A percentile compares a stretch with the other conserved stretches of the same genome.
Conservation (phyloP, 2,329 filamentous ascomycete species). For the Phoma sp. region DNA sequence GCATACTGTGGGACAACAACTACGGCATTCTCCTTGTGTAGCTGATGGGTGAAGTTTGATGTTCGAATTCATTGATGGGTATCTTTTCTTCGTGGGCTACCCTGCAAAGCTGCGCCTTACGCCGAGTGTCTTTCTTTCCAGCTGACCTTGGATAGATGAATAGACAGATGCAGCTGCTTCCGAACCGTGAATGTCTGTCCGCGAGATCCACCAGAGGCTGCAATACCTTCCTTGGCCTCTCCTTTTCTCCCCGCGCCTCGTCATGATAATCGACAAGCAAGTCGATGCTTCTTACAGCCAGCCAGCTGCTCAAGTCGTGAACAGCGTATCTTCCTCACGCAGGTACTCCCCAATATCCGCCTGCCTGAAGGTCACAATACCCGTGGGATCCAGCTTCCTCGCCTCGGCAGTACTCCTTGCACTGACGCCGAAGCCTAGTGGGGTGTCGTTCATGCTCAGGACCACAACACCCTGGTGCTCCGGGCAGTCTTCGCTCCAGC, state of each 20-base stretch:
- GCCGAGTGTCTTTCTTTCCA: not conserved
- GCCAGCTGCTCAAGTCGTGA: constrained; percentile 55
- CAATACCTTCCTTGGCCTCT: no score
- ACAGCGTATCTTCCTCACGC: constrained; percentile 75
- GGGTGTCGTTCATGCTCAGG: constrained; percentile 89
- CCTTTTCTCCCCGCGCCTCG: no score
- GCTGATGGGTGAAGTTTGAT: not conserved
- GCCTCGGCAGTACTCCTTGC: constrained; percentile 86
- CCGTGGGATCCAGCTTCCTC: constrained; percentile 85
- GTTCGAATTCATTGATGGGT: constrained; percentile 10
- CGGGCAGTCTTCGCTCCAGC: constrained; percentile 89
- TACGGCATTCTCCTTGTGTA: no score
- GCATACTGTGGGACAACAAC: no score
- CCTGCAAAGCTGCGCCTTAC: not conserved
- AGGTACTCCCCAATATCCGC: constrained; percentile 95
- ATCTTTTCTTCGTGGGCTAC: constrained; percentile 4
- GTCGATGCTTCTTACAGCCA: not conserved
- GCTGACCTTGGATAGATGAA: no score
- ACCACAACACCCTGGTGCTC: constrained; percentile 93
- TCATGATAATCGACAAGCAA: no score
- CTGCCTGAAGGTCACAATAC: constrained; percentile 87
- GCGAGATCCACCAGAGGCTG: no score
- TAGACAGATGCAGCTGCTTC: no score
- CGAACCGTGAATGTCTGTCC: no score
- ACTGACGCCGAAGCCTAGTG: constrained; percentile 87